Evolutionary conservation across 768 basidiomycete species (phyloP), one percentile per base, ranked within the genome.

Genomic region (Melanogaster broomeanus): DNA sequence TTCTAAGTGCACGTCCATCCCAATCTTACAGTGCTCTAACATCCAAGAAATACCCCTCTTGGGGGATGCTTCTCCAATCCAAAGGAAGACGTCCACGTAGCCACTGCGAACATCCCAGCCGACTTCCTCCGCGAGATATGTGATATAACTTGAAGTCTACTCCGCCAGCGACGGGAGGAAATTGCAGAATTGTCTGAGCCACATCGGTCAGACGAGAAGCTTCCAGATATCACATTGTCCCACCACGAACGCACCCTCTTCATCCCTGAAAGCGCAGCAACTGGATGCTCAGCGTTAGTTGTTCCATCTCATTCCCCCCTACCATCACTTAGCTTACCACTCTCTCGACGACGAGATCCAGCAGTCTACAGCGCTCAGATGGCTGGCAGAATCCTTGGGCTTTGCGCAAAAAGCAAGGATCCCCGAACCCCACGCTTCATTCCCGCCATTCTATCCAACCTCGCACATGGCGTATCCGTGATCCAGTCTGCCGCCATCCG

Each of bases 61-160:
- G 96, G 94, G 58, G 93, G 90, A 74, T 99, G 98, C 66, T 85
- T 98, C 13, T 92, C 92, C 1, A 96, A 99, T 68, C 93, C 93
- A 0, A 94, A 86, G 1, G 88, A 90, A 61, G 96, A 99, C 61
- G 94, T 99, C 15, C 82, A 90, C 13, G 84, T 90, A 9, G 91
- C 91, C 12, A 94, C 96, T 7, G 92, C 96, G 65, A 88, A 87
- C 52, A 77, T 96, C 7, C 77, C 98, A 4, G 87, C 86, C 7
- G 92, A 94, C 56, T 93, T 98, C 59, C 75, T 98, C 38, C 82
- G 88, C 33, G 97, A 99, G 69, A 91, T 97, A 60, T 83, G 85
- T 9, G 89, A 93, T 48, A 87, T 97, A 33, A 90, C n/a, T n/a
- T n/a, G n/a, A n/a, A n/a, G 89, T 2, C 61, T 83, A 7, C 84